Evolutionary conservation across 495 filamentous ascomycete genomes (phyloP), one percentile per base, ranked within the genome.

Genomic region (Tuber magnatum): DNA sequence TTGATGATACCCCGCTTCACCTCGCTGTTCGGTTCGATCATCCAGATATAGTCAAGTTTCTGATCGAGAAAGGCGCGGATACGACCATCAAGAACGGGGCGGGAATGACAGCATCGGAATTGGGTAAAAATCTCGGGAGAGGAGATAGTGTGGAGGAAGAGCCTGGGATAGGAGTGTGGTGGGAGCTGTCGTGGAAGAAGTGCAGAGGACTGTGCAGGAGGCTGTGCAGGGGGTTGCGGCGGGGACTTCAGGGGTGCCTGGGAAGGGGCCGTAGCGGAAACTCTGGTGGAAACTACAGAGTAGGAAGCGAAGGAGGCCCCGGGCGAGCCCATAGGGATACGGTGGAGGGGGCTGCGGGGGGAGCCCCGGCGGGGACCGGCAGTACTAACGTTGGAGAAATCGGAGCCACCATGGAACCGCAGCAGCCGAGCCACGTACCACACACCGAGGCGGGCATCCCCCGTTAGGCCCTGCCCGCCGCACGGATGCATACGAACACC

Each of bases 121-220:
- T 94, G 93, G 32, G 88, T 92, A 74, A 95, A 85, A 79, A 90
- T 86, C 65, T 88, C 86, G 6, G 92, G 93, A 80, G 90, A 96
- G 61, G 94, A 80, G 2, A 93, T 70, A 1, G 89, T 78, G 4
- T 79, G 83, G 84, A 87, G 1, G 48, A 8, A 56, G 48, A n/a
- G 2, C 24, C 16, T 10, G 48, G 48, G n/a, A n/a, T n/a, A 28
- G 93, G 88, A 78, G 90, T 94, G 69, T 97, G 76, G 78, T 97
- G 84, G 80, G 89, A 93, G 9, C 91, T 92, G 82, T 41, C 3
- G 8, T 3, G 40, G 40, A 41, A 8, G 40, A 3, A 96, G 92
- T 86, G 14, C 3, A 41, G 40, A 10, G 14, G 43, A 44, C 14
- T 14, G 14, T 1, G 22, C 20, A 24, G 22, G 20, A 24, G 22